Base-by-base conservation (phyloP, 768 basidiomycete genomes). In the Boletellus sp. region DNA sequence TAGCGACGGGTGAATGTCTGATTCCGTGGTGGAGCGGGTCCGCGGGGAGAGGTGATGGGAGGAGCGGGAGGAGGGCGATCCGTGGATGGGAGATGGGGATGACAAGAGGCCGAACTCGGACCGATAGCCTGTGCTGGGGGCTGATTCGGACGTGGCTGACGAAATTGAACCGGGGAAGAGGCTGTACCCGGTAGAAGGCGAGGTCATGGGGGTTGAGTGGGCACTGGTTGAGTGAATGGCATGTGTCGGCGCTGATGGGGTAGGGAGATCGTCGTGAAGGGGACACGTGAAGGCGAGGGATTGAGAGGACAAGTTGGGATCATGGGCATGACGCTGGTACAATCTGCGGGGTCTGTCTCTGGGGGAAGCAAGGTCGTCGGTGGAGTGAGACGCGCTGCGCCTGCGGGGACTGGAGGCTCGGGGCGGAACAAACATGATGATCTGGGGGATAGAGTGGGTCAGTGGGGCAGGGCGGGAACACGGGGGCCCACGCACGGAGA, bases 181-280 rank as follows among this genome's bases (percentile, higher is more conserved):
- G 32, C 54, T 58, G 45, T 54, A 46, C 3, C 28, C 59, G 1
- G 58, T 67, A 7, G 64, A 66, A 1, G 62, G 54, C 0, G 65
- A 60, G 0, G 60, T 67, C 37, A 55, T 44, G 3, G 67, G 65
- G 0, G 65, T 65, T 3, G 65, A 66, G 0, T 63, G 58, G 10
- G 51, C 1, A 28, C 66, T 65, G 1, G 60, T 16, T 16, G 39
- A 24, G 6, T 42, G 53, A 22, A 47, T 33, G 9, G 48, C 32
- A 8, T 35, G 50, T 1, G 39, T 38, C 23, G 38, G 51, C n/a
- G 35, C 3, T 3, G 53, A 53, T 9, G 50, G 48, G 10, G 38
- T 34, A 10, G 53, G 52, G 11, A 52, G 31, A 38, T 59, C 53
- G 26, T 53, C 51, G 26, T 48, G 56, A 47, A 48, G 49, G 3